Percentiles rank a stretch among this genome's conserved stretches.
These are phyloP conservation scores for Conoideocrella luteorostrata DNA, from an alignment of 2,329 filamentous ascomycete genomes.

Conservation along the genomic window DNA sequence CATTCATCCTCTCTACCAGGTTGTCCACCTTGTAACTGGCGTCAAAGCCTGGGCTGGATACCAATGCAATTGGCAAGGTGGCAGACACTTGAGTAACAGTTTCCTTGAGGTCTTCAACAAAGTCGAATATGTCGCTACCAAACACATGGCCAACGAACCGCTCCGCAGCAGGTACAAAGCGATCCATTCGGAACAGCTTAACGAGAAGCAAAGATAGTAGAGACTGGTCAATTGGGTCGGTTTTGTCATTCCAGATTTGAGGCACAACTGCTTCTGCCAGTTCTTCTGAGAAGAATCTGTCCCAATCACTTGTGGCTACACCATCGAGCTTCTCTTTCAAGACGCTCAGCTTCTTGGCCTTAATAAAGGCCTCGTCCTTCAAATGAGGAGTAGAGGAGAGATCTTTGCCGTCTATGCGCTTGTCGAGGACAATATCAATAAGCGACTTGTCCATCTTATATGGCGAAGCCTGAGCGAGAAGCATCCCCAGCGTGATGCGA, in stretches of 20 bases:
- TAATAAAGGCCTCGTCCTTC: slow-evolving; percentile 61
- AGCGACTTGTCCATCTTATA: slow-evolving; percentile 89
- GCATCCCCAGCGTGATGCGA: slow-evolving; percentile 86
- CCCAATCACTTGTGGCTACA: slow-evolving; percentile 62
- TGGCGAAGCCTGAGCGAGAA: slow-evolving; percentile 91
- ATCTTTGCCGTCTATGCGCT: slow-evolving; percentile 68
- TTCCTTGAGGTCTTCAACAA: slow-evolving; percentile 76
- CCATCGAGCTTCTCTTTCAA: slow-evolving; percentile 67
- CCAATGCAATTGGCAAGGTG: slow-evolving; percentile 79
- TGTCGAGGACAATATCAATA: slow-evolving; percentile 81
- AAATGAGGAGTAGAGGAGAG: slow-evolving; percentile 62
- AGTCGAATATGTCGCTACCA: slow-evolving; percentile 73
- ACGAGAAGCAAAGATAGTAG: slow-evolving; percentile 81
- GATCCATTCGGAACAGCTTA: slow-evolving; percentile 91
- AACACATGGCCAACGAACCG: slow-evolving; percentile 85
- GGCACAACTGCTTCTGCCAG: slow-evolving; percentile 81
- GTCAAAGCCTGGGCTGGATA: slow-evolving; percentile 94
- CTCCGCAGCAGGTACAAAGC: slow-evolving; percentile 88
- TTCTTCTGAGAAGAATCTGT: slow-evolving; percentile 77
- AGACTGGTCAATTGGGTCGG: slow-evolving; percentile 64
- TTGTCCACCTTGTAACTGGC: slow-evolving; percentile 98
- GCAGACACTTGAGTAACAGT: slow-evolving; percentile 81
- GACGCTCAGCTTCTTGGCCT: slow-evolving; percentile 60
- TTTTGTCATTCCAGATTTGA: slow-evolving; percentile 59
- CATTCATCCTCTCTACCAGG: slow-evolving; percentile 75